Conservation (phyloP, 2,329 filamentous ascomycete species). For the Colletotrichum zoysiae region DNA sequence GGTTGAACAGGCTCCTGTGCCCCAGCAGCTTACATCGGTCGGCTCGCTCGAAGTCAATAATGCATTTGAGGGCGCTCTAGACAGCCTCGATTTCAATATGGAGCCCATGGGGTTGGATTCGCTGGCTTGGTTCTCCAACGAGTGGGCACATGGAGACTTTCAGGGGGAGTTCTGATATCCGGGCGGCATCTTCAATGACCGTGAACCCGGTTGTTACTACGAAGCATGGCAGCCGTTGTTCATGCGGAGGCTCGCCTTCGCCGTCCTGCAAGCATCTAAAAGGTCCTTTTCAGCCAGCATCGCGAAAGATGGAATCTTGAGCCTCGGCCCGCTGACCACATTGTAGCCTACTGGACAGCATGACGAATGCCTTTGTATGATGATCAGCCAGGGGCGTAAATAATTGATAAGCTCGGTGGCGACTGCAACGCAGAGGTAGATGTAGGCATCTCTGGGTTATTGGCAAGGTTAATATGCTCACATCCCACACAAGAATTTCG, state of each 20-base stretch:
- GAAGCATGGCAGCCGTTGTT: neutral
- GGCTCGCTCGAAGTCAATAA: conserved; percentile 61
- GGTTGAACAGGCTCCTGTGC: conserved; percentile 16
- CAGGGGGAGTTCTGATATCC: conserved; percentile 24
- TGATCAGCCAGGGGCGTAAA: neutral
- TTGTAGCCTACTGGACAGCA: neutral
- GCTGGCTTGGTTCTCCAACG: conserved; percentile 37
- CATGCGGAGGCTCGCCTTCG: no score
- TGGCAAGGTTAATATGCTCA: neutral
- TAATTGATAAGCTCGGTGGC: neutral
- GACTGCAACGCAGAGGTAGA: neutral
- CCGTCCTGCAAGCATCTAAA: neutral
- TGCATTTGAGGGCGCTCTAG: conserved; percentile 63
- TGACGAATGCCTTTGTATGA: neutral
- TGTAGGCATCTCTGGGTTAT: neutral
- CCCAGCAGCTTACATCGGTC: conserved; percentile 46
- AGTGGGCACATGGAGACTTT: conserved; percentile 38
- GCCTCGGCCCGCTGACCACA: neutral
- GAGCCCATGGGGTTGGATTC: conserved; percentile 58
- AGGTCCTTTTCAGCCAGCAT: neutral
- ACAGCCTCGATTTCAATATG: conserved; percentile 60
- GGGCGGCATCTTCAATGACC: neutral
- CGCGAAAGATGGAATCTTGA: neutral
- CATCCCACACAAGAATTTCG: neutral
- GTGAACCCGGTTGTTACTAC: no score